Base-by-base conservation (phyloP, 768 basidiomycete species). In the Russula sp. region DNA sequence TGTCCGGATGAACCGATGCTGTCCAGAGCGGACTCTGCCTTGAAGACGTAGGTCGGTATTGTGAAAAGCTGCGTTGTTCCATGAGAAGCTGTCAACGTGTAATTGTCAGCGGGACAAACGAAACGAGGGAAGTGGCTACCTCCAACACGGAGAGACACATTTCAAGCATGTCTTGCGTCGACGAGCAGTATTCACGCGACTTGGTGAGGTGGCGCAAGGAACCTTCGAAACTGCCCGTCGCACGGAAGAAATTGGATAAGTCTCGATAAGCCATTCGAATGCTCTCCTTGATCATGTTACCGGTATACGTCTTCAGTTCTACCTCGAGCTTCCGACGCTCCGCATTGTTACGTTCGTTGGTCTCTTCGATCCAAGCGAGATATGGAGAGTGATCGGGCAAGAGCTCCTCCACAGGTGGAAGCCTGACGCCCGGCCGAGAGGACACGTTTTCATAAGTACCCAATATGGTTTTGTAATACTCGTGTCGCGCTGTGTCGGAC, bases 241-340 rank as follows among this genome's bases (percentile, higher is more conserved):
- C 78, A 46, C 88, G 83, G 75, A 89, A 85, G 72, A 89, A 88
- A 66, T 89, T 82, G 10, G 89, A 94, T 42, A 97, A 80, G 70
- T 98, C 95, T 61, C 94, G 82, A 75, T 95, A 87, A 0, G 85
- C 90, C 92, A 96, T 92, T 71, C 96, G 80, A 70, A 97, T 95
- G 80, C 92, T 94, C 81, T 98, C 96, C 76, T 97, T 98, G 80
- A 98, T 97, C 87, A 98, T 89, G 74, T 97, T 98, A 70, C 91
- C 94, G 68, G 87, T 82, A 72, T 98, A 98, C 13, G 89, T 92
- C 83, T 94, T 95, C 72, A 98, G 79, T 74, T 98, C 96, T 6
- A 94, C 89, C 77, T 97, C 95, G 63, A 97, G 78, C 73, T 89
- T 92, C n/a, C 82, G 83, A 63, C 79, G 80, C 72, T 95, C 92